Evolutionary conservation across 139 green algal species (phyloP), one percentile per base, ranked within the genome.

Genomic region (Axilococcus clingmanii): DNA sequence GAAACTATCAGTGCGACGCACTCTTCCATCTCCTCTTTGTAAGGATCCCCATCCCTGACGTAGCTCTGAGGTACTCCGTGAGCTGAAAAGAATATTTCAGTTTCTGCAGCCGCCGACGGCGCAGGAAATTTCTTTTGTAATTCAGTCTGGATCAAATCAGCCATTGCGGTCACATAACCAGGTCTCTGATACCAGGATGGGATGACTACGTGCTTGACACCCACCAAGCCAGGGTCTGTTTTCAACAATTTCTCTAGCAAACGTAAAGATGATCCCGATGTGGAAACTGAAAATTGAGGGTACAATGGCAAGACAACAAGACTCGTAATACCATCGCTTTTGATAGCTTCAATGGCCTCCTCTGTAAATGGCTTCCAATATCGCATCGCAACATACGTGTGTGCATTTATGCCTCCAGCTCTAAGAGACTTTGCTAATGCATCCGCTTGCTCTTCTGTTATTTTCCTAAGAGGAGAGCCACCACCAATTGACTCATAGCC

Each of bases 301-400:
- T 96, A 96, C 29, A 97, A 72, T 22, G 90, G 90, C 36, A 97
- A 69, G 28, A 97, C 88, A 33, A 97, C 86, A 20, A 96, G 72
- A 9, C 65, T 57, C 0, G 59, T 85, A 31, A 97, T 75, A 29
- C 77, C 61, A 57, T 96, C 89, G 3, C 27, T 12, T 68, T 96
- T 96, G 33, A 97, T 31, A 3, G 27, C 25, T 8, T 17, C 57
- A 2, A 73, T 48, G 1, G 65, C 65, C 24, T 73, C 57, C 40
- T 88, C 61, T 77, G 90, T 99, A 77, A 95, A 98, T 3, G 93
- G 93, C 36, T 94, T 82, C 93, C 93, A 99, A 69, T 99, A 99
- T 28, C 93, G 80, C 93, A 99, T 99, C 44, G 80, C 93, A 14
- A 98, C 93, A 50, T 97, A 99, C 24, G 89, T 79, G 11, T 79